Conservation (phyloP, 2,329 filamentous ascomycete genomes). For the Nannizzia gypsea region DNA sequence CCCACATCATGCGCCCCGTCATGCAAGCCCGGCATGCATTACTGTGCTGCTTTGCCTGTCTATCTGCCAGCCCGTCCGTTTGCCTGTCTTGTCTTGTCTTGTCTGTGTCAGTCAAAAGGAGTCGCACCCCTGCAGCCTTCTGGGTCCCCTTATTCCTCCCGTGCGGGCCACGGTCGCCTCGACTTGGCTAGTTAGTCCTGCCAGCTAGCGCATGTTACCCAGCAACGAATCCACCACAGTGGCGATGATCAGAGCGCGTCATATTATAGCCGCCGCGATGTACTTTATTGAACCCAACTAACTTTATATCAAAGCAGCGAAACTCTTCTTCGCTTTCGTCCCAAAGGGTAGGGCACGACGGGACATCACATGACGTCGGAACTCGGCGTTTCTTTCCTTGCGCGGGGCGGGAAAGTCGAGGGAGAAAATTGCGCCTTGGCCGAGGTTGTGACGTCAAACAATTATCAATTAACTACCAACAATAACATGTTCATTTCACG, state of each 20-base stretch:
- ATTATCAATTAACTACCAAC: too few relatives aligned
- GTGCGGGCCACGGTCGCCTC: background rate
- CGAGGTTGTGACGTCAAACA: background rate
- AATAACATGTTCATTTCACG: too few relatives aligned
- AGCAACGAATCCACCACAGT: too few relatives aligned
- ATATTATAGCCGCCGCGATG: too few relatives aligned
- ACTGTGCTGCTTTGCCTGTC: too few relatives aligned
- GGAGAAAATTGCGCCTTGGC: too few relatives aligned
- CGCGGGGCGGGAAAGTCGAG: background rate
- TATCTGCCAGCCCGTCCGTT: too few relatives aligned
- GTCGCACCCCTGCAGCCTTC: background rate
- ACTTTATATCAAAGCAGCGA: background rate
- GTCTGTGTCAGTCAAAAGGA: background rate
- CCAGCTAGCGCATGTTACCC: too few relatives aligned
- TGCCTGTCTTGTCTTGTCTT: too few relatives aligned
- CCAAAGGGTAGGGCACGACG: background rate
- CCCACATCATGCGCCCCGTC: background rate
- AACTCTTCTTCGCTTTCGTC: background rate
- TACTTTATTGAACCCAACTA: too few relatives aligned
- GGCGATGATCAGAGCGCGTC: too few relatives aligned
- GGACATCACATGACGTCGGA: background rate
- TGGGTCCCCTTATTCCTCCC: background rate
- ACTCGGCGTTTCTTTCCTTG: conserved; percentile 2
- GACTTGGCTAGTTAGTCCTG: too few relatives aligned
- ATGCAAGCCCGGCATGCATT: background rate